Conservation (phyloP, 129 eudicot species). For the Chrysanthemum lavandulifolium region DNA sequence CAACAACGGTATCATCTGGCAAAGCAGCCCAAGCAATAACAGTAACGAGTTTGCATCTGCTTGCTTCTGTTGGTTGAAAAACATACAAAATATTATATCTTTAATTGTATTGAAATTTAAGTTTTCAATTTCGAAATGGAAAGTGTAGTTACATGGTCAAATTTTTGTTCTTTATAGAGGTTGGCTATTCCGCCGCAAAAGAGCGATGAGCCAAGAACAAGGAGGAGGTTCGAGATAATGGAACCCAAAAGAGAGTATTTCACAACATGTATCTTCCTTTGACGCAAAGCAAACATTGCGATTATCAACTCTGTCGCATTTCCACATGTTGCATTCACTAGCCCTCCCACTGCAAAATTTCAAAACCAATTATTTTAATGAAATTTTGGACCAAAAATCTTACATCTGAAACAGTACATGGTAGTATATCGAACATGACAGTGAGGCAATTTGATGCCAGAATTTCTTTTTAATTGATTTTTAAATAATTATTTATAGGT, state of each 20-base stretch:
- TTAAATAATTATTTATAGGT: too few species aligned
- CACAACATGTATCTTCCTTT: conserved; percentile 67
- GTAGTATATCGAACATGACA: neutral
- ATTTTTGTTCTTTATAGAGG: conserved; percentile 59
- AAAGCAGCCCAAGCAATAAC: conserved; percentile 64
- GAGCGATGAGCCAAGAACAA: conserved; percentile 89
- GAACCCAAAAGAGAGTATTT: conserved; percentile 89
- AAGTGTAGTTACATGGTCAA: conserved; percentile 56
- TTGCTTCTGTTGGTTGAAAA: conserved; percentile 53
- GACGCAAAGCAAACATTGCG: conserved; percentile 66
- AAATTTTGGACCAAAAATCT: neutral
- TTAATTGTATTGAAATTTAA: neutral
- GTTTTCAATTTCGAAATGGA: neutral
- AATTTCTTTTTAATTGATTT: neutral
- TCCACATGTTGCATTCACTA: conserved; percentile 94
- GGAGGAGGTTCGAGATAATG: conserved; percentile 78
- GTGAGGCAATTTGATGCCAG: neutral
- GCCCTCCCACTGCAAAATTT: conserved; percentile 77
- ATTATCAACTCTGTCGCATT: conserved; percentile 94
- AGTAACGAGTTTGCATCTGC: conserved; percentile 70
- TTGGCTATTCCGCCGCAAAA: conserved; percentile 84
- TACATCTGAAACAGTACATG: neutral
- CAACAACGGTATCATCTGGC: conserved; percentile 76
- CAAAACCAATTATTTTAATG: neutral
- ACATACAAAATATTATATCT: neutral